phyloP scores from a whole-genome alignment of 805 yeast genomes.

The Teunomyces cretensis region DNA sequence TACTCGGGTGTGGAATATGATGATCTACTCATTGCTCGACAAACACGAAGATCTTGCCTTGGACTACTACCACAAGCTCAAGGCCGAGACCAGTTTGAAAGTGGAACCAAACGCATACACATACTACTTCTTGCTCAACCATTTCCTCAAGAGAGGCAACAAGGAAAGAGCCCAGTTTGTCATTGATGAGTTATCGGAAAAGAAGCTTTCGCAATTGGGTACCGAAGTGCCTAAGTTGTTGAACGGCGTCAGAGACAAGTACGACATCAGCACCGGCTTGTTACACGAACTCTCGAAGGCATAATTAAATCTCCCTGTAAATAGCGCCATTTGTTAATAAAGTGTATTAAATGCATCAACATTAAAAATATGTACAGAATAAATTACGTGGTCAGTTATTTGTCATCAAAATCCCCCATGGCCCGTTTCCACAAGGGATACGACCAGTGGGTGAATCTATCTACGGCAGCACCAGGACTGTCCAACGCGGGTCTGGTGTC shows the following conservation, averaged over 20 bases:
- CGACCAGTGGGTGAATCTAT: constrained; percentile 68
- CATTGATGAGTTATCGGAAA: constrained; percentile 36
- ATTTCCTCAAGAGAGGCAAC: constrained; percentile 35
- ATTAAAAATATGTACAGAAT: background rate
- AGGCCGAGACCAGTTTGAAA: constrained; percentile 17
- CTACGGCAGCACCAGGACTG: constrained; percentile 56
- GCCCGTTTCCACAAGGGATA: constrained; percentile 69
- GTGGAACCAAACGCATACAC: constrained; percentile 50
- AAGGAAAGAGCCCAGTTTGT: constrained; percentile 30
- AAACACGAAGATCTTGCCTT: constrained; percentile 40
- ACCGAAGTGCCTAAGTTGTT: constrained; percentile 38
- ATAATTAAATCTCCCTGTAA: background rate
- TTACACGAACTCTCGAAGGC: constrained; percentile 2
- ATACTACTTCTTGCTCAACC: constrained; percentile 45
- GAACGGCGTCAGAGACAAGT: constrained; percentile 13
- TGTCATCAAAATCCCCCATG: constrained; percentile 49
- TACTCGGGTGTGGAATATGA: constrained; percentile 41
- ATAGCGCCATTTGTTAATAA: constrained; percentile 8
- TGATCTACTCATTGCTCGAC: constrained; percentile 30
- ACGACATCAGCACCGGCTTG: constrained; percentile 12
- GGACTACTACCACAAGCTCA: constrained; percentile 37
- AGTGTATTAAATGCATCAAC: constrained; percentile 2
- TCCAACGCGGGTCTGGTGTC: constrained; percentile 97
- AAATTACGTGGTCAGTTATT: constrained; percentile 1
- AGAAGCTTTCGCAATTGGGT: constrained; percentile 35